Conservation (phyloP, 2,329 filamentous ascomycete species). For the Clonostachys rhizophaga region DNA sequence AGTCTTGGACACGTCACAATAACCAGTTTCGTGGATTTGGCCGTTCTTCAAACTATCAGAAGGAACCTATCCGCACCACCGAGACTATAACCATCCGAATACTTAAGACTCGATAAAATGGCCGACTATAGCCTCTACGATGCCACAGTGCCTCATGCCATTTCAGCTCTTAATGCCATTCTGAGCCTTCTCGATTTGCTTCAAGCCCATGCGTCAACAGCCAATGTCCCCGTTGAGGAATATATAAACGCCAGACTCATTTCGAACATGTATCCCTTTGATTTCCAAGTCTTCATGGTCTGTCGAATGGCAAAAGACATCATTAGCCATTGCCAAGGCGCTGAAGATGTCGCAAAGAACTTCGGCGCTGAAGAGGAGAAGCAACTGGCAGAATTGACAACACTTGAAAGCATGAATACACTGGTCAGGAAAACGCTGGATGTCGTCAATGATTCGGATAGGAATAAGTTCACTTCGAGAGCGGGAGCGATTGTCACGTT, state of each 20-base stretch:
- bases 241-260: constrained; percentile 18
- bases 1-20: too few relatives aligned
- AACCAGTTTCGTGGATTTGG: too few relatives aligned
- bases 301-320: constrained; percentile 21
- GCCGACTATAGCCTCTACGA: constrained; percentile 31
- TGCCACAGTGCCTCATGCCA: constrained; percentile 21
- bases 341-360: not conserved
- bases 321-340: constrained; percentile 23
- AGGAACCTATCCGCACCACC: too few relatives aligned
- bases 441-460: too few relatives aligned
- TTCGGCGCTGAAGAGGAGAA: too few relatives aligned
- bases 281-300: constrained; percentile 29
- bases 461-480: too few relatives aligned
- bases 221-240: constrained; percentile 13
- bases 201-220: constrained; percentile 20
- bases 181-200: constrained; percentile 27
- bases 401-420: constrained; percentile 7
- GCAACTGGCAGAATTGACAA: not conserved
- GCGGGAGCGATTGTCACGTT: too few relatives aligned
- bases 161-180: constrained; percentile 22
- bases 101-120: not conserved
- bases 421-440: too few relatives aligned
- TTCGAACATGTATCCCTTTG: constrained; percentile 36
- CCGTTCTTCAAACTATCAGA: too few relatives aligned
- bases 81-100: not conserved